These are phyloP conservation scores for Davidsoniella australis DNA, from an alignment of 2,329 filamentous ascomycete species.

Conservation along the genomic window DNA sequence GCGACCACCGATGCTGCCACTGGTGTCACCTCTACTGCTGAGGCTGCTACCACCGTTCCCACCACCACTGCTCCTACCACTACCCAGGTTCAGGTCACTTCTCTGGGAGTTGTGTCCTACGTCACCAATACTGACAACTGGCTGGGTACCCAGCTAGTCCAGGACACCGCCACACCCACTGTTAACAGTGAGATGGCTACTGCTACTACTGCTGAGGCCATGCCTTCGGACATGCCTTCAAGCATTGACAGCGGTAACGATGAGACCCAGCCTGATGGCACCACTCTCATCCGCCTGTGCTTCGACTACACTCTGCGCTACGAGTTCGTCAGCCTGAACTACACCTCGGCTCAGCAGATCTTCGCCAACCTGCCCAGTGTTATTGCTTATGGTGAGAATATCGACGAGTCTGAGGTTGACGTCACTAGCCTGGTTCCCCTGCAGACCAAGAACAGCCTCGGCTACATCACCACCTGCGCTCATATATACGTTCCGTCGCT, in stretches of 20 bases:
- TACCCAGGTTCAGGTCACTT: conserved; percentile 14
- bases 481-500: conserved; percentile 53
- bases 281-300: conserved; percentile 63
- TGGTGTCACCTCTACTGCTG: background rate
- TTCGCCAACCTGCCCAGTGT: conserved; percentile 62
- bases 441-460: conserved; percentile 49
- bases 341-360: conserved; percentile 65
- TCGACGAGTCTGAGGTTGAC: conserved; percentile 37
- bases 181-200: conserved; percentile 12
- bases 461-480: conserved; percentile 66
- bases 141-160: conserved; percentile 12
- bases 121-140: conserved; percentile 11
- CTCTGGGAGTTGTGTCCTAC: conserved; percentile 11
- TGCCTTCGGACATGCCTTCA: conserved; percentile 53
- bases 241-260: conserved; percentile 52
- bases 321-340: conserved; percentile 55
- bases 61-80: conserved; percentile 13
- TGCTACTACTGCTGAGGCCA: conserved; percentile 25
- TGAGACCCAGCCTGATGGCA: conserved; percentile 43
- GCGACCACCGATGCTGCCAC: background rate
- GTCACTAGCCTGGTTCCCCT: conserved; percentile 61
- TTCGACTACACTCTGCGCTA: conserved; percentile 74
- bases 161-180: conserved; percentile 13
- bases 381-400: conserved; percentile 44
- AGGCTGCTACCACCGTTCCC: background rate